Evolutionary conservation across 2,329 filamentous ascomycete species (phyloP).

Genomic region (Phyllosticta citribraziliensis): DNA sequence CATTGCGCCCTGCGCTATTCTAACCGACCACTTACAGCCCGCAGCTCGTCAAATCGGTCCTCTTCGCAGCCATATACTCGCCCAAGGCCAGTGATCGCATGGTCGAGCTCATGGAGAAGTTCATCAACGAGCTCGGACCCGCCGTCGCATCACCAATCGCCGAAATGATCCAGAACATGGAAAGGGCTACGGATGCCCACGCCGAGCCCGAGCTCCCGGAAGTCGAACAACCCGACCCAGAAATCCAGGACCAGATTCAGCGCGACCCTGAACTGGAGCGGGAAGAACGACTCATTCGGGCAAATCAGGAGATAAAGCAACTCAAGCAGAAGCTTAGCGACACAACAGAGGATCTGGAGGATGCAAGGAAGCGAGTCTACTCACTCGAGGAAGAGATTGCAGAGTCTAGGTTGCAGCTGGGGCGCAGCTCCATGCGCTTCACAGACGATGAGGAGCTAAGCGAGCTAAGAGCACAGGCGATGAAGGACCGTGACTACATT

Average conservation of each 20-base stretch:
- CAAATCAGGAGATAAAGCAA: slow-evolving; percentile 36
- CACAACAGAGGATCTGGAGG: slow-evolving; percentile 33
- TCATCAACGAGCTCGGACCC: slow-evolving; percentile 21
- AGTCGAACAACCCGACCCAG: slow-evolving; percentile 6
- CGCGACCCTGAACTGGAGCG: slow-evolving; percentile 38
- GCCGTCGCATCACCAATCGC: slow-evolving; percentile 30
- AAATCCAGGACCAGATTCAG: slow-evolving; percentile 1
- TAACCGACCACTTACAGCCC: not conserved
- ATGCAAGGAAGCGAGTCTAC: slow-evolving; percentile 31
- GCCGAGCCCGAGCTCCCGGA: slow-evolving; percentile 6
- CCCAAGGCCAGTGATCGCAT: slow-evolving; percentile 40
- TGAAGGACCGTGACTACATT: slow-evolving; percentile 40
- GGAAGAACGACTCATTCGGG: slow-evolving; percentile 40
- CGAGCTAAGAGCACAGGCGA: slow-evolving; percentile 34
- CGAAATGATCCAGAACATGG: slow-evolving; percentile 30
- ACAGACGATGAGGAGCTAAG: slow-evolving; percentile 33
- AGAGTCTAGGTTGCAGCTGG: slow-evolving; percentile 36
- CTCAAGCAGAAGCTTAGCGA: slow-evolving; percentile 31
- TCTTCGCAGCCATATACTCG: slow-evolving; percentile 38
- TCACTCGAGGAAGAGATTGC: slow-evolving; percentile 40
- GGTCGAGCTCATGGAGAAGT: slow-evolving; percentile 26
- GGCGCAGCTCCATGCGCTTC: slow-evolving; percentile 28
- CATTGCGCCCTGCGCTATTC: not conserved
- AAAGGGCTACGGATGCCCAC: not conserved
- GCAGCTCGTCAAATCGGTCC: slow-evolving; percentile 38